Evolutionary conservation across 495 filamentous ascomycete genomes (phyloP).

Genomic region (Extremus antarcticus): DNA sequence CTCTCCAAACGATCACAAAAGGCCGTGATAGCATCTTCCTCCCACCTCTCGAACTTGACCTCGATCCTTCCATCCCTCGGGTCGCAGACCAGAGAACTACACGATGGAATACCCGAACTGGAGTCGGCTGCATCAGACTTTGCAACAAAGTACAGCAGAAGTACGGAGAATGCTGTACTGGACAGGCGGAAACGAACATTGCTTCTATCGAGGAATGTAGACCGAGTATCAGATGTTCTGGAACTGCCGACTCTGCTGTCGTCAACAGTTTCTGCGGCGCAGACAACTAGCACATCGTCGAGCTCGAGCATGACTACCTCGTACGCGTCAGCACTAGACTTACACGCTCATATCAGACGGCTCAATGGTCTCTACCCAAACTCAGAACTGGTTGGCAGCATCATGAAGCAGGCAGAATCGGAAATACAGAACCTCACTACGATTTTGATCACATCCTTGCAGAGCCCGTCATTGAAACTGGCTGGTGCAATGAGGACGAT

Average conservation of each 20-base stretch:
- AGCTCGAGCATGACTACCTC: constrained; percentile 49
- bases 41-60: constrained; percentile 61
- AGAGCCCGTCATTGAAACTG: constrained; percentile 69
- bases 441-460: constrained; percentile 68
- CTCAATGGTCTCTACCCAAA: constrained; percentile 72
- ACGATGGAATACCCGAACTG: constrained; percentile 61
- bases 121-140: constrained; percentile 71
- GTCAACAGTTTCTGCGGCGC: constrained; percentile 52
- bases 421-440: constrained; percentile 84
- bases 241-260: constrained; percentile 82
- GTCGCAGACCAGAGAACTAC: constrained; percentile 51
- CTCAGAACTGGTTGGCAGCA: constrained; percentile 60
- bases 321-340: constrained; percentile 82
- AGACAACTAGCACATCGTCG: constrained; percentile 11
- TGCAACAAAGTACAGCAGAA: constrained; percentile 69
- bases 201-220: constrained; percentile 78
- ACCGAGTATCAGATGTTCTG: constrained; percentile 80
- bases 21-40: constrained; percentile 68
- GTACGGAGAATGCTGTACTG: constrained; percentile 60
- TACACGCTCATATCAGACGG: constrained; percentile 87
- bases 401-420: constrained; percentile 67
- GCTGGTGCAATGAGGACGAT: constrained; percentile 86
- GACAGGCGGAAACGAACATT: constrained; percentile 70
- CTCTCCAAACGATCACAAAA: constrained; percentile 89
- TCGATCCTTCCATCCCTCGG: constrained; percentile 57